A percentile compares a stretch with the other conserved stretches of the same genome.
Conservation (phyloP, 768 basidiomycete species). For the Pleurotus platypus region DNA sequence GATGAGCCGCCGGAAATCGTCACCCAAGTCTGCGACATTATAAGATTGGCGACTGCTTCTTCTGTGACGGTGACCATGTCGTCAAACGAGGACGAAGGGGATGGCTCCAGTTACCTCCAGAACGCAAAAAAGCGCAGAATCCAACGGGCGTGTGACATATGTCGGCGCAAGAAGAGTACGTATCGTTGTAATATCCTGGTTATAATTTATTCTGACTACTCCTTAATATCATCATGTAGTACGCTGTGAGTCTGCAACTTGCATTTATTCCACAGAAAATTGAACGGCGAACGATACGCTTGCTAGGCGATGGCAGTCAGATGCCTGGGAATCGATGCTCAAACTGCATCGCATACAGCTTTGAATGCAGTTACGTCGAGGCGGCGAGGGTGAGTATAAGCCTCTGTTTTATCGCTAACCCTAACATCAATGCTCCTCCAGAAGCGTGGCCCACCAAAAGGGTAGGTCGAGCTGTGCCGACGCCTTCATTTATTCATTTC, state of each 20-base stretch:
- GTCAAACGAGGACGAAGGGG: conserved; percentile 9
- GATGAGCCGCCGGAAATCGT: conserved; percentile 5
- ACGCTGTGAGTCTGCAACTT: conserved; percentile 31
- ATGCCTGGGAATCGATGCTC: conserved; percentile 61
- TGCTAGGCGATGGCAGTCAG: conserved; percentile 63
- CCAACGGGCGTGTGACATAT: conserved; percentile 70
- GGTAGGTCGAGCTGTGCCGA: conserved; percentile 29
- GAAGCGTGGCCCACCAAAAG: conserved; percentile 62
- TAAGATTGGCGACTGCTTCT: neutral
- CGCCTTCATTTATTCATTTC: neutral
- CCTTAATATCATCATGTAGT: conserved; percentile 21
- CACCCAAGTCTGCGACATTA: neutral
- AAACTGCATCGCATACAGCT: conserved; percentile 55
- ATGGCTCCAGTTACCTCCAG: conserved; percentile 2
- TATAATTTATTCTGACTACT: neutral
- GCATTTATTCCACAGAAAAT: neutral
- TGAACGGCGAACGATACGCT: conserved; percentile 10
- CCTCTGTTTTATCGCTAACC: neutral
- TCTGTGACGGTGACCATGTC: conserved; percentile 8
- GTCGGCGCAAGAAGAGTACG: conserved; percentile 70
- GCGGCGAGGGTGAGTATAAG: conserved; percentile 55
- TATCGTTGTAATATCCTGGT: conserved; percentile 10
- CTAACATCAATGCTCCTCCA: conserved; percentile 11
- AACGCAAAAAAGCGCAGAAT: conserved; percentile 51
- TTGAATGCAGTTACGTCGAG: conserved; percentile 67